A percentile compares a stretch with the other conserved stretches of the same genome.
Conservation (phyloP, 345 rosid genomes). For the Linum usitatissimum region DNA sequence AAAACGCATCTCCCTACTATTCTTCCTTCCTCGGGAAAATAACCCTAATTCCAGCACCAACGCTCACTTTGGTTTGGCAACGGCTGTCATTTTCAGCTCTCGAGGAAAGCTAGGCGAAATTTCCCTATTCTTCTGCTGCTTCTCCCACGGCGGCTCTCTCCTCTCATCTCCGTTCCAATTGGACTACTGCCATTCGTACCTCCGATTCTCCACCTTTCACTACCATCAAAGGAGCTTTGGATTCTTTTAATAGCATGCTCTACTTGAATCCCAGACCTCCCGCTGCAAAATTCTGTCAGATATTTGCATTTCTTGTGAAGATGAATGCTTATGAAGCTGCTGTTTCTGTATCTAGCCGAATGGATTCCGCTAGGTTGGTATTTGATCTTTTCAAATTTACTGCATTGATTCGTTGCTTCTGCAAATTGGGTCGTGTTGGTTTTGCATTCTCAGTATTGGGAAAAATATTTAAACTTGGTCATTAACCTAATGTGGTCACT, state of each 20-base stretch:
- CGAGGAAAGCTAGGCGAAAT: too few relatives aligned
- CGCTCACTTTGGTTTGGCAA: too few relatives aligned
- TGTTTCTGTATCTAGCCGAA: neutral
- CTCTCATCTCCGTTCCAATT: too few relatives aligned
- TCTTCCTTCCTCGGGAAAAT: too few relatives aligned
- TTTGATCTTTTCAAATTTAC: neutral
- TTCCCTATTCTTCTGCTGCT: too few relatives aligned
- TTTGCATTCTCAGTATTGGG: neutral
- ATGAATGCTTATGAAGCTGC: neutral
- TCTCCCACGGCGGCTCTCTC: too few relatives aligned
- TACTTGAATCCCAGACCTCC: conserved; percentile 7
- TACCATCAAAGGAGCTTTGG: neutral
- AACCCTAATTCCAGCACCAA: too few relatives aligned
- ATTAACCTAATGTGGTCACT: neutral
- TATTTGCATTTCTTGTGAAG: neutral
- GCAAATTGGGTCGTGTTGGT: neutral
- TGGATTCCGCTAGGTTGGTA: neutral
- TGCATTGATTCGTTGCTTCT: neutral
- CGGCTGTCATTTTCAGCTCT: too few relatives aligned
- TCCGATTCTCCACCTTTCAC: neutral
- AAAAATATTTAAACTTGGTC: neutral
- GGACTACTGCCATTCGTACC: too few relatives aligned
- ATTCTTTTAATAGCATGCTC: conserved; percentile 7
- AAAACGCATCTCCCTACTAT: too few relatives aligned
- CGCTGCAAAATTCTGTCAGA: neutral